phyloP scores from a whole-genome alignment of 202 grass and related monocot species.

The Cymbopogon flexuosus region DNA sequence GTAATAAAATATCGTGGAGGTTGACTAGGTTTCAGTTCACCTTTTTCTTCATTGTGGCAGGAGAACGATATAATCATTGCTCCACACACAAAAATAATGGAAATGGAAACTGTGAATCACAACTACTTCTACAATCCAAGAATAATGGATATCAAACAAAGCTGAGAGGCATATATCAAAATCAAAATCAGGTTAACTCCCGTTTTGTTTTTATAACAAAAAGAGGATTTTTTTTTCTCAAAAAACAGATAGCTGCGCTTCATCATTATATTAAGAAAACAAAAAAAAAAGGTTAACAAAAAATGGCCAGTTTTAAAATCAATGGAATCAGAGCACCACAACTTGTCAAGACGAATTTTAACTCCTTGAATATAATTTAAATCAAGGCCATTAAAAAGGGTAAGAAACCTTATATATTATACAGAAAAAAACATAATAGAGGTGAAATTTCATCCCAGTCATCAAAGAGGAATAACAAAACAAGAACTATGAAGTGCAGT shows the following conservation, averaged over 20 bases:
- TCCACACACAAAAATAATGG: not conserved
- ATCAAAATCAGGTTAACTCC: not conserved
- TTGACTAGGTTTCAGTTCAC: not conserved
- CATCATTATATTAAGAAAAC: too few species aligned
- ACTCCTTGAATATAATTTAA: not conserved
- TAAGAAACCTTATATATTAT: not conserved
- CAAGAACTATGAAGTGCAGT: not conserved
- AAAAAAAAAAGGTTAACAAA: not conserved
- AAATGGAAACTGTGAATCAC: not conserved
- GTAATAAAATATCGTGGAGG: not conserved
- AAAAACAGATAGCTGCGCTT: too few species aligned
- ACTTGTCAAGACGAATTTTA: not conserved
- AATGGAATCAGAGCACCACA: not conserved
- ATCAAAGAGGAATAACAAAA: not conserved
- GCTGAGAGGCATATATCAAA: not conserved
- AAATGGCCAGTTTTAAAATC: not conserved
- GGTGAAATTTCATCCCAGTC: not conserved
- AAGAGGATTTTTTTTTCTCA: too few species aligned
- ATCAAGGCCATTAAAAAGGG: not conserved
- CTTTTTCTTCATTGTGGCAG: not conserved
- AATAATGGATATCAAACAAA: not conserved
- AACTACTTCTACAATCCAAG: not conserved
- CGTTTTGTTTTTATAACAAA: not conserved
- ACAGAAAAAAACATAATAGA: not conserved
- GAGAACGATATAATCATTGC: not conserved